phyloP scores from a whole-genome alignment of 495 filamentous ascomycete species.

The Aspergillus egyptiacus region DNA sequence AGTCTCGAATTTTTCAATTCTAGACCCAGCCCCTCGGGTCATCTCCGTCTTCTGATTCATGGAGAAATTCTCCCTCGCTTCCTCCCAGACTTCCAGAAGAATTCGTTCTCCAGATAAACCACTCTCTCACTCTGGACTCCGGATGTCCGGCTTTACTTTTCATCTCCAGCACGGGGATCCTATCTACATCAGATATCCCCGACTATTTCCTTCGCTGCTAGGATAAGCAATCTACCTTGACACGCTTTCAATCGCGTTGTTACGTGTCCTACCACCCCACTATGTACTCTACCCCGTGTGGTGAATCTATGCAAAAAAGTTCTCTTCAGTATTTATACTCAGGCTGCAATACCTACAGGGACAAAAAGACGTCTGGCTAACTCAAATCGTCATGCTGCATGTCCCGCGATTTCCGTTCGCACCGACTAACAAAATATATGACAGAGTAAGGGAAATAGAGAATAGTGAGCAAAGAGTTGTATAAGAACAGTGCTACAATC shows the following conservation, averaged over 20 bases:
- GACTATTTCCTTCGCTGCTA: too few species aligned
- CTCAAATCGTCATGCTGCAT: background rate
- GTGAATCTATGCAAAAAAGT: too few species aligned
- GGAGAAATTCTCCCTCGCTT: constrained; percentile 27
- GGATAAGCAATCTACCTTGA: too few species aligned
- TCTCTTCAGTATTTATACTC: too few species aligned
- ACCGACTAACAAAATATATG: background rate
- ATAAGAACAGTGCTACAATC: background rate
- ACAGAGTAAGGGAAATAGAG: constrained; percentile 1
- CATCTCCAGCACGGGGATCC: background rate
- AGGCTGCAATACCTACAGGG: background rate
- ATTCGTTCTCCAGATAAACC: background rate
- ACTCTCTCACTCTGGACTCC: background rate
- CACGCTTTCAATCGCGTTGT: too few species aligned
- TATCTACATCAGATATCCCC: background rate
- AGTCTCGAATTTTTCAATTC: constrained; percentile 29
- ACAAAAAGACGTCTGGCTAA: background rate
- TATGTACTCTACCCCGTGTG: too few species aligned
- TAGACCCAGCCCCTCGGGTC: background rate
- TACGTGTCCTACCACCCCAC: too few species aligned
- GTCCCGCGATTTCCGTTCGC: too few species aligned
- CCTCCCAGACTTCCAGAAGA: constrained; percentile 11
- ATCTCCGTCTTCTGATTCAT: constrained; percentile 26
- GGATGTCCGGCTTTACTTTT: too few species aligned
- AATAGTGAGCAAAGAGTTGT: background rate